Conservation (phyloP, 73 alveolate species). For the Paramecium caudatum region DNA sequence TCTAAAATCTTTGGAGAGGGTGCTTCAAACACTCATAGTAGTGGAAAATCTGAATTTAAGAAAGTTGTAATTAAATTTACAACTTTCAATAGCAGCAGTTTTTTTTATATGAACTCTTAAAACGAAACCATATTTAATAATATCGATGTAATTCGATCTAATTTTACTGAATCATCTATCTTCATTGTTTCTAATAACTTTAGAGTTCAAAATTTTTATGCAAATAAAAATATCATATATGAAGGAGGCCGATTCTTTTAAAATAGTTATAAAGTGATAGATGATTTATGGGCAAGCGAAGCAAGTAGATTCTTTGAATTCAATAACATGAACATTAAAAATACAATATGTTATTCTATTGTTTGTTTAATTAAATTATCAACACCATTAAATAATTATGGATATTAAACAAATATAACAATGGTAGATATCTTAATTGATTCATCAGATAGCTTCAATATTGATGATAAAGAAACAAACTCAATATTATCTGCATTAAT, state of each 20-base stretch:
- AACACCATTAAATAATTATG: conserved; percentile 16
- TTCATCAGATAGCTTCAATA: neutral
- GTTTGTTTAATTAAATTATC: conserved; percentile 1
- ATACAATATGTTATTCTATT: neutral
- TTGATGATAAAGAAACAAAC: neutral
- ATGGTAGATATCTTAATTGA: neutral
- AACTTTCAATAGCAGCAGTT: neutral
- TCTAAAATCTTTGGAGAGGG: conserved; percentile 1
- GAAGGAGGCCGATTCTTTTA: neutral
- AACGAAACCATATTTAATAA: neutral
- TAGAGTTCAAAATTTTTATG: neutral
- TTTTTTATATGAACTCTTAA: neutral
- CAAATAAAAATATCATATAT: neutral
- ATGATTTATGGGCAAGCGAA: neutral
- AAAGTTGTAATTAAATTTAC: neutral
- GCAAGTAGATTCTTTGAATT: neutral
- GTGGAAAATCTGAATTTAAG: neutral
- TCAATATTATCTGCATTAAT: conserved; percentile 10
- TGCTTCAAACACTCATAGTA: neutral
- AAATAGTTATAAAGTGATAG: neutral
- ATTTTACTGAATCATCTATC: neutral
- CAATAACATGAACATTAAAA: neutral
- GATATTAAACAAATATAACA: neutral
- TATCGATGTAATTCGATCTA: conserved; percentile 13
- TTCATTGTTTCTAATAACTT: neutral